Base-by-base conservation (phyloP, 345 rosid species). In the Bruguiera gymnorhiza region DNA sequence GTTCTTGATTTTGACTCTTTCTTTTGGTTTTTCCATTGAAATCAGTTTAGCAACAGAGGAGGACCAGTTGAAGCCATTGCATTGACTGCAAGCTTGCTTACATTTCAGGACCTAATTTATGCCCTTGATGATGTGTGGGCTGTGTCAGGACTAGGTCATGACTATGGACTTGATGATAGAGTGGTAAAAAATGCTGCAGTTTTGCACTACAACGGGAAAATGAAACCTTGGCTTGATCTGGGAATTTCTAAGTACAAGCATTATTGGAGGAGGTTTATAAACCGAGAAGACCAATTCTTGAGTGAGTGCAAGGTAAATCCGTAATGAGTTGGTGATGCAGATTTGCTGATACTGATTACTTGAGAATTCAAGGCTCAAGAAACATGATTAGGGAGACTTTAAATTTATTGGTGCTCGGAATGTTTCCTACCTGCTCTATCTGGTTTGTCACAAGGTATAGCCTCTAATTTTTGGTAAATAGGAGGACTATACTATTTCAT, bases 21-120 rank as follows among this genome's bases (percentile, higher is more conserved):
- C 16, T 43, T 15, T 52, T 72, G 71, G 58, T 6, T 56, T 56
- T 56, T 10, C 30, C 30, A 70, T 63, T 3, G 64, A 75, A 54
- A 64, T 67, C 90, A 84, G 89, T 71, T 70, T 69, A 79, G 77
- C 71, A 50, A 67, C 68, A 80, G 79, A 62, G 82, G 70, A 63
- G 82, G 56, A 76, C 80, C 92, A 36, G 34, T 37, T 29, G 89
- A 89, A 81, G 85, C 81, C 23, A 67, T 72, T 50, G 78, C 64
- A 46, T 34, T 76, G 65, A 57, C 63, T 48, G 64, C 75, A 31
- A 76, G 68, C 65, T 66, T 76, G 75, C 75, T 76, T 61, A 66
- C 79, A 21, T 76, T 76, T 70, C 72, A 76, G 58, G 71, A 62
- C 39, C 75, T 66, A 27, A 62, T 70, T 19, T 70, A 66, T 61